These are phyloP conservation scores for Cardiospermum halicacabum DNA, from an alignment of 345 rosid species.

Conservation along the genomic window DNA sequence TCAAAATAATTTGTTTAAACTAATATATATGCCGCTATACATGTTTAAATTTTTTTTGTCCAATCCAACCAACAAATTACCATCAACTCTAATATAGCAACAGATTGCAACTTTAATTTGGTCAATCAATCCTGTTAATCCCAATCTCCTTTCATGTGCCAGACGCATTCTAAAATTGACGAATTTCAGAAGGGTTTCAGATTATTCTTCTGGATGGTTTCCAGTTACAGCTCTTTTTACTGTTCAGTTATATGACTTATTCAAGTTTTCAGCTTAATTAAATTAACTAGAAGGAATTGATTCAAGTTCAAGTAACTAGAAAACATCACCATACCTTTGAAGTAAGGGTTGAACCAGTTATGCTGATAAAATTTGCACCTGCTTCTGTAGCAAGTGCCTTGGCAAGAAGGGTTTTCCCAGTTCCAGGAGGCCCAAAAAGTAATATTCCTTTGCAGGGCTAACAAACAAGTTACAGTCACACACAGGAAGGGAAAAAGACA, in stretches of 20 bases:
- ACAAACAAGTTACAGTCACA: slow-evolving; percentile 16
- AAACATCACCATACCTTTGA: slow-evolving; percentile 62
- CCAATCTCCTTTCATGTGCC: too few relatives aligned
- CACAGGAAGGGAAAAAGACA: background rate
- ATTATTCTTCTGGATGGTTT: background rate
- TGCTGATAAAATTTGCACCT: slow-evolving; percentile 92
- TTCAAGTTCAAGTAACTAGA: background rate
- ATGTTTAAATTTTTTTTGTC: too few relatives aligned
- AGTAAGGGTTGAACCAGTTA: slow-evolving; percentile 94
- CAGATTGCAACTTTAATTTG: too few relatives aligned
- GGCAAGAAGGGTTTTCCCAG: slow-evolving; percentile 96
- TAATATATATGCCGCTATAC: too few relatives aligned
- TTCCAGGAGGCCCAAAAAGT: slow-evolving; percentile 99
- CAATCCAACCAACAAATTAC: too few relatives aligned
- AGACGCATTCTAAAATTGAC: too few relatives aligned
- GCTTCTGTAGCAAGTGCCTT: slow-evolving; percentile 99
- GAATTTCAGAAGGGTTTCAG: background rate
- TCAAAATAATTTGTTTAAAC: too few relatives aligned
- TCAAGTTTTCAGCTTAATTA: background rate
- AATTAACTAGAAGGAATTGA: background rate
- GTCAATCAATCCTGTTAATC: too few relatives aligned
- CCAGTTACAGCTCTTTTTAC: background rate
- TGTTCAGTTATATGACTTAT: background rate
- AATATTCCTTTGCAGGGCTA: slow-evolving; percentile 99
- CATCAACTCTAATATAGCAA: too few relatives aligned